Evolutionary conservation across 441 rosid species (phyloP).

Genomic region (Geranium incanum): DNA sequence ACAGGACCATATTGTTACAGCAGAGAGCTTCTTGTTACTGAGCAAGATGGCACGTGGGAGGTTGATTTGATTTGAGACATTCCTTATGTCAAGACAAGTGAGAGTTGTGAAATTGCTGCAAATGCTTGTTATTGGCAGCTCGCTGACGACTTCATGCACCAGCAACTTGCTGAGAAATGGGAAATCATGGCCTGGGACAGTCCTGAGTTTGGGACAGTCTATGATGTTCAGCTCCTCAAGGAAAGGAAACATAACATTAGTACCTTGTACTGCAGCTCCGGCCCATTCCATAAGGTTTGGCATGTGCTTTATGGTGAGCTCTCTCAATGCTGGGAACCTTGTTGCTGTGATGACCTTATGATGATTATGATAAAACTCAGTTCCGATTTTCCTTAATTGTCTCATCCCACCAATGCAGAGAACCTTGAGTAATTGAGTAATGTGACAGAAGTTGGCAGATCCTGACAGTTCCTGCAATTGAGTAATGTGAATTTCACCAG

Average conservation of each 20-base stretch:
- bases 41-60: neutral
- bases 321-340: slow-evolving; percentile 10
- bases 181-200: slow-evolving; percentile 2
- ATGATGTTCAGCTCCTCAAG: slow-evolving; percentile 15
- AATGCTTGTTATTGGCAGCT: too few species aligned
- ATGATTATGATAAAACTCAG: slow-evolving; percentile 1
- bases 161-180: slow-evolving; percentile 13
- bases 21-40: neutral
- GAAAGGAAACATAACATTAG: slow-evolving; percentile 19
- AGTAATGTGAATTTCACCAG: neutral
- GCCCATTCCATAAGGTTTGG: slow-evolving; percentile 5
- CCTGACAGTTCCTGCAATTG: slow-evolving; percentile 5
- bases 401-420: slow-evolving; percentile 2
- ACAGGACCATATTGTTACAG: neutral
- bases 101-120: too few species aligned
- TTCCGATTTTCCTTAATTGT: neutral
- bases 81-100: neutral
- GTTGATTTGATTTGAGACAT: neutral
- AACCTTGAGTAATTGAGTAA: neutral
- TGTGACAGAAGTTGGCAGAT: slow-evolving; percentile 11
- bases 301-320: slow-evolving; percentile 2
- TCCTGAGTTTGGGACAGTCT: neutral
- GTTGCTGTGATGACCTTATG: neutral
- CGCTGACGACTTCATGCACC: neutral
- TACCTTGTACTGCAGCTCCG: neutral